phyloP scores from a whole-genome alignment of 495 filamentous ascomycete species.

The Penicillium pulvis region DNA sequence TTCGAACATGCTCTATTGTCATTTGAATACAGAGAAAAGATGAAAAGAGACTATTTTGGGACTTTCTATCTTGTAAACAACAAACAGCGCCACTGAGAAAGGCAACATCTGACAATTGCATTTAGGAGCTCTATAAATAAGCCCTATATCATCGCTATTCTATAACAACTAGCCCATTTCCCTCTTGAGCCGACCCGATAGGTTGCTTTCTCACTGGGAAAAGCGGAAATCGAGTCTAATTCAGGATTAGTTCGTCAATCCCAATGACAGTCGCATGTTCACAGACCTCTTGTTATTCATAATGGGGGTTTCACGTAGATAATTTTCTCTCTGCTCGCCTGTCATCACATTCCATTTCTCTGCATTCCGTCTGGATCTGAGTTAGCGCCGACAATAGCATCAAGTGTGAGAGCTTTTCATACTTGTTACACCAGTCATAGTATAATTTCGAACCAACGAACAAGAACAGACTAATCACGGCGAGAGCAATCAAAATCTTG shows the following conservation, averaged over 20 bases:
- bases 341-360: conserved; percentile 58
- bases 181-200: too few relatives aligned
- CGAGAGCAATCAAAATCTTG: conserved; percentile 51
- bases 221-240: conserved; percentile 1
- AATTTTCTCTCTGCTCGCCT: conserved; percentile 58
- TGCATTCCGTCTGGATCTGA: conserved; percentile 28
- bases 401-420: neutral
- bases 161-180: too few relatives aligned
- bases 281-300: conserved; percentile 64
- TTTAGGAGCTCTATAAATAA: too few relatives aligned
- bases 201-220: neutral
- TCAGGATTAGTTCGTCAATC: neutral
- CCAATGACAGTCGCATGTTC: neutral
- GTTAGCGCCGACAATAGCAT: conserved; percentile 4
- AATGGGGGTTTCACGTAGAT: conserved; percentile 62
- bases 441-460: conserved; percentile 33
- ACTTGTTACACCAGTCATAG: conserved; percentile 61
- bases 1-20: too few relatives aligned
- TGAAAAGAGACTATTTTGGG: too few relatives aligned
- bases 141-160: too few relatives aligned
- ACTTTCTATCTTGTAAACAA: too few relatives aligned
- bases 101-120: too few relatives aligned
- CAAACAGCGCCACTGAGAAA: too few relatives aligned
- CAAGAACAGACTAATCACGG: conserved; percentile 2
- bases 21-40: too few relatives aligned